These are phyloP conservation scores for Colletotrichum sp. DNA, from an alignment of 2,329 filamentous ascomycete species.

Conservation along the genomic window DNA sequence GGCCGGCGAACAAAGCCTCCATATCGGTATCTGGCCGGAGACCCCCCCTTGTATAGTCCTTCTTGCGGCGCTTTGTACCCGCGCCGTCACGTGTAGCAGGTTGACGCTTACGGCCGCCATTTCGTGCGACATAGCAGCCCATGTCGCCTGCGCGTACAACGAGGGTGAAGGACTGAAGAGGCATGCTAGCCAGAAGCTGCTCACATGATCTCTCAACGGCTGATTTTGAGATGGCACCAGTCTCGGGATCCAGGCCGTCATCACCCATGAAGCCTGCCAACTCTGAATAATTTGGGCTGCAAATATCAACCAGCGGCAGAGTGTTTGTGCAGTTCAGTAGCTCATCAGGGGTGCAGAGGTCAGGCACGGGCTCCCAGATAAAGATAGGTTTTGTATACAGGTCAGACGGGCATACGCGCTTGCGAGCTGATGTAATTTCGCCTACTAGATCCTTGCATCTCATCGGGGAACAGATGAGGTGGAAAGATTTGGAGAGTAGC, in stretches of 20 bases:
- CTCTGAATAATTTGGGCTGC: conserved; percentile 85
- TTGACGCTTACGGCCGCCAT: conserved; percentile 56
- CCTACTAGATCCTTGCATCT: conserved; percentile 79
- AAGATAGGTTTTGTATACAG: conserved; percentile 69
- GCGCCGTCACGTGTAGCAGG: conserved; percentile 25
- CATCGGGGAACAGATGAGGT: conserved; percentile 82
- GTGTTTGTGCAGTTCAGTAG: conserved; percentile 69
- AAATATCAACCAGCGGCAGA: conserved; percentile 65
- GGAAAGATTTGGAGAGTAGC: conserved; percentile 77
- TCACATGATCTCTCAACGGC: conserved; percentile 65
- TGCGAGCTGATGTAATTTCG: conserved; percentile 68
- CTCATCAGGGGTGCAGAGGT: conserved; percentile 77
- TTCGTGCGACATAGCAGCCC: conserved; percentile 70
- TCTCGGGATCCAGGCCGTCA: conserved; percentile 56
- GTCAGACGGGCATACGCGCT: conserved; percentile 37
- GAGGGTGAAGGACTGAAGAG: conserved; percentile 67
- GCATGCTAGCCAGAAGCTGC: conserved; percentile 67
- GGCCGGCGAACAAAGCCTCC: conserved; percentile 64
- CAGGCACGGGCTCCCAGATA: conserved; percentile 95
- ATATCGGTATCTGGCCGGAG: conserved; percentile 67
- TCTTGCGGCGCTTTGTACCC: conserved; percentile 42
- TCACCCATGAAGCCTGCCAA: conserved; percentile 84
- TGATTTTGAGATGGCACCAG: conserved; percentile 55
- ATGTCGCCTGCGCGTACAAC: conserved; percentile 75
- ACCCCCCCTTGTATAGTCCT: conserved; percentile 53